Evolutionary conservation across 1,284 basidiomycete genomes (phyloP), one percentile per base, ranked within the genome.

Genomic region (Malassezia vespertilionis): DNA sequence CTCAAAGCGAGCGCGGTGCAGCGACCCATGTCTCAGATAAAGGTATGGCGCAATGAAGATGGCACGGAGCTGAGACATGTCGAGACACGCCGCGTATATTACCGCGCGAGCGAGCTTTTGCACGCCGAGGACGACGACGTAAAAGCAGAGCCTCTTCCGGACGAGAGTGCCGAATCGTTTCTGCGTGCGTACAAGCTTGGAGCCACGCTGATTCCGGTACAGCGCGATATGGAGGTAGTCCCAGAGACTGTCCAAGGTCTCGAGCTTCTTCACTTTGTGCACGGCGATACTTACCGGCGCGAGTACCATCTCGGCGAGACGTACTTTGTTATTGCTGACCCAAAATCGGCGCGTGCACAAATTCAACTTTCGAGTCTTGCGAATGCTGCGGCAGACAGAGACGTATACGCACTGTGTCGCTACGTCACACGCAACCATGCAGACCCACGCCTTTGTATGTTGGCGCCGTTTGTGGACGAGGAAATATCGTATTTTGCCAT

Each of bases 141-240:
- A 2, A 62, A 64, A 11, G 74, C 73, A 36, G 74, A 70, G 32
- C 57, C 63, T 10, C 46, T 67, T 9, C 63, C 62, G 4, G 77
- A 84, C 4, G 81, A 83, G 54, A 80, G 81, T 61, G 83, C 87
- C 47, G 46, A 39, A 1, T 75, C 82, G 14, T 79, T 88, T 12
- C 75, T 83, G 17, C 77, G 79, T 53, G 91, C 88, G 0, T 95
- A 84, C 77, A 85, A 87, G 69, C 93, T 95, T 58, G 91, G 91
- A 5, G 81, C 84, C 3, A 85, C 83, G 2, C 87, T 88, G 70
- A 82, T 82, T 1, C 86, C 87, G 2, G 53, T 59, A 3, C 51
- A 86, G 31, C 75, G 75, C 33, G 84, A 79, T 5, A 77, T 82
- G 40, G 90, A 88, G 58, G 78, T 78, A 32, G 77, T 76, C 44